Evolutionary conservation across 495 filamentous ascomycete genomes (phyloP).

Genomic region (Penicillium samsonianum): DNA sequence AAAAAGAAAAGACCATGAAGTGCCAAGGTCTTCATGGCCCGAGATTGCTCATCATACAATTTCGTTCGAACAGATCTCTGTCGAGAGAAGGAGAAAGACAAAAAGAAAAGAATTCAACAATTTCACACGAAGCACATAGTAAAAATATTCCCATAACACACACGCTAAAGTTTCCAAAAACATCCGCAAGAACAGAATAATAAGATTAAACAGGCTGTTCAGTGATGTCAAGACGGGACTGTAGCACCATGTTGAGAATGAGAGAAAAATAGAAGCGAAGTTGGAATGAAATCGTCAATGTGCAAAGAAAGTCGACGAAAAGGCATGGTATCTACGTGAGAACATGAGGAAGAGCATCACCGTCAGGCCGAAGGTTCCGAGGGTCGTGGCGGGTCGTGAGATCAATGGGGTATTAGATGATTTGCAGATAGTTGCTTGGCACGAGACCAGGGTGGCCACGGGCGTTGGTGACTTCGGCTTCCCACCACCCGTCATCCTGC

Average conservation of each 20-base stretch:
- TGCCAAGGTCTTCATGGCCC: conserved; percentile 12
- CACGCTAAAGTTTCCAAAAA: conserved; percentile 17
- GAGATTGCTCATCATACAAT: conserved; percentile 27
- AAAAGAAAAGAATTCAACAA: conserved; percentile 7
- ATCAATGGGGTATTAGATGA: conserved; percentile 36
- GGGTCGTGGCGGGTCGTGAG: conserved; percentile 34
- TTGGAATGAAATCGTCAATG: conserved; percentile 27
- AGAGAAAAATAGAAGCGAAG: conserved; percentile 14
- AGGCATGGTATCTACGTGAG: conserved; percentile 35
- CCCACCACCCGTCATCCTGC: conserved; percentile 99
- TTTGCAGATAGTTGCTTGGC: conserved; percentile 94
- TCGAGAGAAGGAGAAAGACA: background rate
- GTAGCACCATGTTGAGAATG: conserved; percentile 12
- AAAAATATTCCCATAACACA: conserved; percentile 8
- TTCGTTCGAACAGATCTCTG: conserved; percentile 23
- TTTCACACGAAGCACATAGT: conserved; percentile 8
- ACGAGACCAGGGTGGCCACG: conserved; percentile 78
- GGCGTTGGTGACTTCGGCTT: conserved; percentile 85
- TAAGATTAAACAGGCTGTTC: conserved; percentile 11
- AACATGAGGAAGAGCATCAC: conserved; percentile 25
- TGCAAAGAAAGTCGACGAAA: conserved; percentile 23
- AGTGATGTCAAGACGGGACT: conserved; percentile 6
- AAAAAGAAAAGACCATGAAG: conserved; percentile 12
- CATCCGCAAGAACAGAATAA: conserved; percentile 11
- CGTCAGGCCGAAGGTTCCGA: conserved; percentile 25